Base-by-base conservation (phyloP, 768 basidiomycete genomes). In the Stropharia rugosoannulata region DNA sequence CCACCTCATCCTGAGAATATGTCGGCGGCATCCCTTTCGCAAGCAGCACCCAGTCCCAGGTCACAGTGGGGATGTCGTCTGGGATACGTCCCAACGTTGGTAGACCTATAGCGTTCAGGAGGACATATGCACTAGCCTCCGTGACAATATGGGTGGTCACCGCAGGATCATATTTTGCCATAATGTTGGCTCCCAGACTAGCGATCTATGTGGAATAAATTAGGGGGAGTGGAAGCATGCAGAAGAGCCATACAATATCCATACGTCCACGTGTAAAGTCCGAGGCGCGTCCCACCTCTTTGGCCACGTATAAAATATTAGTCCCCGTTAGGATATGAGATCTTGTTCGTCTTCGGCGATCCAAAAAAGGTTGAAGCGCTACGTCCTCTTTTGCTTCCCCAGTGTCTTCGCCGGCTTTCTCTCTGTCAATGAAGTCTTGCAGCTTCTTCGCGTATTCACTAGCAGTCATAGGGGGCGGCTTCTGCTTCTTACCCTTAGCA, bases 91-190 rank as follows among this genome's bases (percentile, higher is more conserved):
- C 68, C 13, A 86, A 66, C 5, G 47, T 64, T 60, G 76, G 82
- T 18, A 87, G 62, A 1, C 82, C 81, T 3, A 87, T 69, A 1
- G 76, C 70, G 16, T 72, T 64, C 40, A 78, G 60, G 40, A 75
- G 70, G 13, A 73, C 54, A 12, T 55, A 49, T 35, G 51, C 49
- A 39, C 58, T 58, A 4, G 70, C 66, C 49, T 82, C 83, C 6
- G 83, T 82, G 32, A 92, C 75, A 50, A 93, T 85, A 62, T 90
- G 87, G 3, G 90, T 90, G 27, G 87, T 80, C 7, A 66, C 58
- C 4, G 63, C 58, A 2, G 82, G 71, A 58, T 91, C 84, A 62
- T 81, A 92, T 36, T 62, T 71, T 2, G 87, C 78, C 38, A 82
- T 68, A 22, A 92, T 71, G 18, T 76, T 81, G 42, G 82, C 90